Evolutionary conservation across 2,329 filamentous ascomycete genomes (phyloP), one percentile per base, ranked within the genome.

Genomic region (Celoporthe dispersa): DNA sequence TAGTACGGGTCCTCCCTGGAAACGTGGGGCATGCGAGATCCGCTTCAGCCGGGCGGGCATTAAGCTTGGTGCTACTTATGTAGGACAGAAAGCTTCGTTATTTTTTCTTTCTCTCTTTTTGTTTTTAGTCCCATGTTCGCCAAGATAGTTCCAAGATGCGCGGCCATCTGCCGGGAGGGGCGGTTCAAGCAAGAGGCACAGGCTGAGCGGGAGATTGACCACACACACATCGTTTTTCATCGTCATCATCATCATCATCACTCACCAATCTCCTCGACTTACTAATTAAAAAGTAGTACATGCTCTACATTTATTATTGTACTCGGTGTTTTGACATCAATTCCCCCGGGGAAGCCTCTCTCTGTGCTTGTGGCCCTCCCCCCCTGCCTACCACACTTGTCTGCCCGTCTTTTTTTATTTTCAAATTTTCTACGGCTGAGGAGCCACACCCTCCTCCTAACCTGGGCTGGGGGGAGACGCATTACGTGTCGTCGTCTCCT

Each of bases 21-120:
- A 48, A n/a, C 59, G 33, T 59, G 31, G 66, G 39, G 66, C 55
- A 55, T 19, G 68, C 63, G 57, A 65, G 68, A 57, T 25, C 31
- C 68, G 28, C n/a, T 22, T 62, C 41, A 48, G 22, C 59, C 28
- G 59, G 11, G 55, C 44, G 59, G 60, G 14, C 51, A 28, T 11
- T 33, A 65, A 53, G 48, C 64, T 64, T 69, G 67, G 39, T 66
- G 44, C 44, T 48, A n/a, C 22, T 48, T 48, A 48, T 48, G 22
- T 19, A n/a, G 28, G 53, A 33, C 12, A 33, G 28, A 57, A 57
- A 57, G 53, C 53, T 57, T 57, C 53, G 53, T 33, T 31, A 14
- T n/a, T 57, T 57, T n/a, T 44, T 22, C 22, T 7, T 44, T 44
- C 16, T 19, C 7, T 11, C 1, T 41, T 19, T 41, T 41, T 2